These are phyloP conservation scores for Phaseolus lunatus DNA, from an alignment of 306 rosid genomes.

Conservation along the genomic window DNA sequence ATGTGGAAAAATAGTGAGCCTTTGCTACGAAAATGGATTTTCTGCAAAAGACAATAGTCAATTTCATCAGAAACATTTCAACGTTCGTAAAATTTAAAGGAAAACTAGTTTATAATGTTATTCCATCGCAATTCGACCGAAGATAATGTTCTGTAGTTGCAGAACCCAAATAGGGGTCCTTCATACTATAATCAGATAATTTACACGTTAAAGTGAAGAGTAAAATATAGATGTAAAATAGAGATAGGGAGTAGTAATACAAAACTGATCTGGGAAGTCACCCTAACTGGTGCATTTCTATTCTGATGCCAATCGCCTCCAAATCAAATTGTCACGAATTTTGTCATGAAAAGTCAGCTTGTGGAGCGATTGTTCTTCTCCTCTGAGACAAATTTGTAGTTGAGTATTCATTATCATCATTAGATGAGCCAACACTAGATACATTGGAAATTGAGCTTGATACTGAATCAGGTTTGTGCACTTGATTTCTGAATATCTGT, in stretches of 20 bases:
- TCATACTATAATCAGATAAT: slow-evolving; percentile 34
- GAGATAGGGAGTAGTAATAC: slow-evolving; percentile 25
- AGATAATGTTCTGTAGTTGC: neutral
- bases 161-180: slow-evolving; percentile 58
- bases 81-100: neutral
- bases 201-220: slow-evolving; percentile 38
- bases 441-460: slow-evolving; percentile 51
- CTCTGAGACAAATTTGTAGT: slow-evolving; percentile 62
- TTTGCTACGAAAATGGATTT: neutral
- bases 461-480: slow-evolving; percentile 49
- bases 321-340: neutral
- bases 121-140: neutral
- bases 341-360: slow-evolving; percentile 54
- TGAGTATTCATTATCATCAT: slow-evolving; percentile 53
- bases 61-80: neutral
- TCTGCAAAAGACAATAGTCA: neutral
- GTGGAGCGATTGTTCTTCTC: slow-evolving; percentile 53
- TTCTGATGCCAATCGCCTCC: slow-evolving; percentile 22
- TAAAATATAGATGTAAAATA: slow-evolving; percentile 5
- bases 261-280: slow-evolving; percentile 45
- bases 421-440: slow-evolving; percentile 63
- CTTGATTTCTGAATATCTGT: slow-evolving; percentile 58
- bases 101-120: neutral
- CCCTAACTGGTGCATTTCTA: slow-evolving; percentile 32
- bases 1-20: neutral